Base-by-base conservation (phyloP, 108 stramenopile genomes). In the Nitzschia inconspicua region DNA sequence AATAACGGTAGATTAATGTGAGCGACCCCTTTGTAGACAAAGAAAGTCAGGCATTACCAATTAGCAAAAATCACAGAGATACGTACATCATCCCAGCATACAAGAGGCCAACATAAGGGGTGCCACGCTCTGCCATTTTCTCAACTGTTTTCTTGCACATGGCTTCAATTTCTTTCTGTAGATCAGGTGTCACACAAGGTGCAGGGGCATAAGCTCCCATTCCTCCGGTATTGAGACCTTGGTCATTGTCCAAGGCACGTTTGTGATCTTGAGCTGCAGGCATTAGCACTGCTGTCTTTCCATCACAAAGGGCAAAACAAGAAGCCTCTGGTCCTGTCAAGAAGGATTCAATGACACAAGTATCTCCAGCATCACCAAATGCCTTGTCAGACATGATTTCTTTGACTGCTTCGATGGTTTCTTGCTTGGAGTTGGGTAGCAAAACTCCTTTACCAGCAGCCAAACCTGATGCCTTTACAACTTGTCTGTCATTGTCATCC, bases 191-290 rank as follows among this genome's bases (percentile, higher is more conserved):
- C 24, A 98, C 91, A 66, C 87, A 87, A 25, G 98, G 98, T 13
- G 98, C 95, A 4, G 98, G 98, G 39, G 95, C 90, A 77, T 98
- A 98, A 18, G 97, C 98, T 18, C 98, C 98, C 98, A 99, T 99
- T 42, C 98, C 98, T 29, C 97, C 97, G 5, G 98, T 99, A 74
- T 99, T 99, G 62, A 96, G 80, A 10, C 98, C 98, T 69, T 81
- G 53, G 73, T 98, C 97, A 47, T 93, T 86, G 65, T 99, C 98
- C 18, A 96, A 73, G 10, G 95, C 95, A 20, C 98, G 88, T 76
- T 99, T 99, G 79, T 99, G 98, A 79, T 99, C 98, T 61, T 98
- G 98, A 3, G 94, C 91, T 40, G 92, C 86, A 13, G 94, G 95
- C 92, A 95, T 89, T 46, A 93, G 78, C 18, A 75, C 66, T 10